A percentile compares a stretch with the other conserved stretches of the same genome.
These are phyloP conservation scores for Fabrea salina DNA, from an alignment of 169 alveolate species.

Conservation along the genomic window DNA sequence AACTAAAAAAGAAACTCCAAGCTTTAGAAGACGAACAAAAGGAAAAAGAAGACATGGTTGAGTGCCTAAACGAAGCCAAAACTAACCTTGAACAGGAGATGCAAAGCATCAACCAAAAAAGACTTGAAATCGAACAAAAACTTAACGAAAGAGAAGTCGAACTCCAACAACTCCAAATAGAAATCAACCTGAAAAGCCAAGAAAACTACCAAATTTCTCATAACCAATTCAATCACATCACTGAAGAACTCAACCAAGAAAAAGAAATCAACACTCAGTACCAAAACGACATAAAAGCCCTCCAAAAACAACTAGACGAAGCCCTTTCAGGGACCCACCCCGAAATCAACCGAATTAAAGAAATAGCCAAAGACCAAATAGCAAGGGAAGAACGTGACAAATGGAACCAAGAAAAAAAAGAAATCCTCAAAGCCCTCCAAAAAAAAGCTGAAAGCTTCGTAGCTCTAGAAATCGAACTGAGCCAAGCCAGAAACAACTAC, in stretches of 20 bases:
- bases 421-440: neutral
- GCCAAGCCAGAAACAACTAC: neutral
- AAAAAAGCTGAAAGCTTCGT: neutral
- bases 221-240: neutral
- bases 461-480: neutral
- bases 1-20: neutral
- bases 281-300: neutral
- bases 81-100: neutral
- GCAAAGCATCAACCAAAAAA: neutral
- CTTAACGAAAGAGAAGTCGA: neutral
- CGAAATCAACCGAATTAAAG: neutral
- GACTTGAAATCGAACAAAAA: neutral
- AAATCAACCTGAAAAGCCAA: neutral
- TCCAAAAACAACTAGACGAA: neutral
- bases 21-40: neutral
- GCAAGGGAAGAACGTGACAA: neutral
- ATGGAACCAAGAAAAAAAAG: slow-evolving; percentile 21
- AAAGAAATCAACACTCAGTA: neutral
- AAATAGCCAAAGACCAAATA: neutral
- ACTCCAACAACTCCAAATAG: neutral
- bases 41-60: neutral
- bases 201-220: neutral
- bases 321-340: no score
- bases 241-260: neutral
- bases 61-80: neutral